A percentile compares a stretch with the other conserved stretches of the same genome.
phyloP scores from a whole-genome alignment of 768 basidiomycete species.

The Pisolithus albus region DNA sequence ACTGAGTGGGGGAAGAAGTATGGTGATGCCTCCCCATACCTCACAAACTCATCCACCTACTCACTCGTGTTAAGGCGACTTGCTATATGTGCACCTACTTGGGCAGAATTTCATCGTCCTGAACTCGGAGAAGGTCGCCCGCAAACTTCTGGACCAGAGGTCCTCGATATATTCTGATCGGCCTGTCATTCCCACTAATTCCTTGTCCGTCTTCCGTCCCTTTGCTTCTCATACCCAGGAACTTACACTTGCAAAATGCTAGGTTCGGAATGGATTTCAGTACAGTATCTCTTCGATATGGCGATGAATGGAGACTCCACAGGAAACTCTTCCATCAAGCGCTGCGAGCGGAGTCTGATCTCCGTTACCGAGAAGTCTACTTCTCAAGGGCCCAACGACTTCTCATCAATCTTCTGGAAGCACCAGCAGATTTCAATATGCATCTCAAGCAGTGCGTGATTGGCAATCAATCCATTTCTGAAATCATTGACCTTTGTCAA shows the following conservation, averaged over 20 bases:
- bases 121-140: conserved; percentile 24
- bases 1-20: conserved; percentile 29
- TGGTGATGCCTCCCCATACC: conserved; percentile 11
- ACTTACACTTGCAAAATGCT: neutral
- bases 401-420: conserved; percentile 15
- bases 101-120: conserved; percentile 20
- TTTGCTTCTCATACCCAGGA: neutral
- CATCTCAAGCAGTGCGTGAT: conserved; percentile 16
- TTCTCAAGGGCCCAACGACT: conserved; percentile 15
- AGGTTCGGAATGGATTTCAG: conserved; percentile 25
- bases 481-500: neutral
- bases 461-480: no score
- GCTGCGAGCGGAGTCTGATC: conserved; percentile 17
- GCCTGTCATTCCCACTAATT: conserved; percentile 11
- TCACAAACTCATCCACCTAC: neutral
- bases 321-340: conserved; percentile 25
- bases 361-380: conserved; percentile 15
- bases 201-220: conserved; percentile 6
- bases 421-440: conserved; percentile 17
- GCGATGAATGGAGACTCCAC: conserved; percentile 25
- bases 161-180: conserved; percentile 24
- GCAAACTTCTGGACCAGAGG: conserved; percentile 21
- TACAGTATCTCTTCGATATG: conserved; percentile 23
- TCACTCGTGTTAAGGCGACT: conserved; percentile 12
- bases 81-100: conserved; percentile 17